Evolutionary conservation across 1,139 yeast species (phyloP), one percentile per base, ranked within the genome.

Genomic region (Pichiaceae sp.): DNA sequence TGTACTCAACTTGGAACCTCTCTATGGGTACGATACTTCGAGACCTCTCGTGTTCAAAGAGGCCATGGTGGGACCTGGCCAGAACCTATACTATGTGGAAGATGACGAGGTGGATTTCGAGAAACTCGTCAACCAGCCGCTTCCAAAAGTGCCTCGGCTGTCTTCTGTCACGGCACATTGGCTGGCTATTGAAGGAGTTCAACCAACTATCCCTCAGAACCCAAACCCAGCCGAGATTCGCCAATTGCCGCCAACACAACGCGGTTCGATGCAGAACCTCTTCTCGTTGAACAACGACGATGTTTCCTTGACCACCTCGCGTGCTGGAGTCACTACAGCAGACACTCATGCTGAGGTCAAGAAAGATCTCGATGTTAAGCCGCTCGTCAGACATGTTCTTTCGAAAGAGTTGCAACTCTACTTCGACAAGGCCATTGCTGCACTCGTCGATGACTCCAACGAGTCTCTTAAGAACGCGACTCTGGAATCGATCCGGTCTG

Each of bases 171-270:
- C 97, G 0, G 96, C 97, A 2, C 99, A 93, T 59, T 93, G 99
- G 98, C 69, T 93, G 30, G 97, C 98, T 1, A 85, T 93, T 41
- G 99, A 93, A 61, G 99, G 99, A 38, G 96, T 93, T 3, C 99
- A 93, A 56, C 98, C 99, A 1, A 82, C 93, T 37, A 91, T 93
- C 40, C 95, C 96, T 2, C 98, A 93, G 60, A 93, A 93, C 61
- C 99, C 99, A 26, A 74, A 83, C 32, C 76, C 89, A 18, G 70
- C 78, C 31, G 94, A 82, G 49, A 76, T 82, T 39, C 77, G 75
- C 52, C 67, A 69, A 37, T 57, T 80, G 18, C 79, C 84, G 30
- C 82, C 89, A 2, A 65, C 75, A 15, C 69, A 75, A 31, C 66
- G 93, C 52, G 93, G 93, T 32, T 84, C 89, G 4, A 76, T 83